Percentiles rank a stretch among this genome's conserved stretches.
phyloP scores from a whole-genome alignment of 1,284 basidiomycete species.

The Puccinia horiana region DNA sequence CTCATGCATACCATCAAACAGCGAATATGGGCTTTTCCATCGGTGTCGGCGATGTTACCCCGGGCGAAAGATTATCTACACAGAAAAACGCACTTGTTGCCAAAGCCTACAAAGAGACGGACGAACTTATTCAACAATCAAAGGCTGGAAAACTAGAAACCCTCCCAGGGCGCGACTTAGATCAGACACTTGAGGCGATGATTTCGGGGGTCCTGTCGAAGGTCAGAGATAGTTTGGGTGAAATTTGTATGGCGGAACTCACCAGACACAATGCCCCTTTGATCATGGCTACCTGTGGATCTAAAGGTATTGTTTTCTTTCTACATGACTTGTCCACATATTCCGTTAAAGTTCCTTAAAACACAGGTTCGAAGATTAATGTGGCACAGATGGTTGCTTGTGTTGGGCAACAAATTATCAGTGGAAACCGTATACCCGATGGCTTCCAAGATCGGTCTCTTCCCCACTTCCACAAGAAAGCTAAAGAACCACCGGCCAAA shows the following conservation, averaged over 20 bases:
- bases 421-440: conserved; percentile 95
- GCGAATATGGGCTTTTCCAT: conserved; percentile 97
- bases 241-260: conserved; percentile 97
- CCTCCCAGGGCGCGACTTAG: conserved; percentile 93
- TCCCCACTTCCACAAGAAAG: conserved; percentile 97
- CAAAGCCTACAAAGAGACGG: conserved; percentile 83
- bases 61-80: conserved; percentile 75
- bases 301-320: conserved; percentile 67
- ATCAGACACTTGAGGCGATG: conserved; percentile 91
- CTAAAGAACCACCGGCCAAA: conserved; percentile 93
- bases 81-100: conserved; percentile 87
- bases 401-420: conserved; percentile 98
- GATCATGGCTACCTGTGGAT: conserved; percentile 99
- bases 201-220: conserved; percentile 91
- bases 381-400: conserved; percentile 99
- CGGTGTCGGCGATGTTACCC: conserved; percentile 98
- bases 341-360: neutral
- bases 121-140: conserved; percentile 81
- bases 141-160: conserved; percentile 92
- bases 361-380: conserved; percentile 83
- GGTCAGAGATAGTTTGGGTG: conserved; percentile 92
- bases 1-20: conserved; percentile 56
- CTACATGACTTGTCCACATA: neutral
- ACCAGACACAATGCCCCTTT: conserved; percentile 94
- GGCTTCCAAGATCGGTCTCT: conserved; percentile 98